Conservation (phyloP, 805 yeast species). For the Candida fluviatilis region DNA sequence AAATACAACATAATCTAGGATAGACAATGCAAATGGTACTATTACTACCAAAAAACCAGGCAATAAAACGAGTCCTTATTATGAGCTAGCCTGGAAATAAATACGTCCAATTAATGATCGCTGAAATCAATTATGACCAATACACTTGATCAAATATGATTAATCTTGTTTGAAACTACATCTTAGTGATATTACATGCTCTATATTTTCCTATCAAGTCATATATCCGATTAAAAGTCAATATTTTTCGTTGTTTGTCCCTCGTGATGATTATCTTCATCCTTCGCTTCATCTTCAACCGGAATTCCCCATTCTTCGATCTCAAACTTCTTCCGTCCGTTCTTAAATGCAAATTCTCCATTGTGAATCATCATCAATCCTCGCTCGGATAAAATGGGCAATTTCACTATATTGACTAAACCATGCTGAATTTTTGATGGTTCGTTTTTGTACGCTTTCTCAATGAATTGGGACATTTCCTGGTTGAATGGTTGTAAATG, state of each 20-base stretch:
- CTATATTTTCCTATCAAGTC: background rate
- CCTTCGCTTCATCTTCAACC: constrained; percentile 71
- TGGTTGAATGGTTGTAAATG: constrained; percentile 81
- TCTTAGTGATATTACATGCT: background rate
- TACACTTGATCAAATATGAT: background rate
- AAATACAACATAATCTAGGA: background rate
- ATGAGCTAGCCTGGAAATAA: too few relatives aligned
- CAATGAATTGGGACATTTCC: constrained; percentile 61
- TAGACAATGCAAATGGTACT: background rate
- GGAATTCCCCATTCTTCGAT: constrained; percentile 97
- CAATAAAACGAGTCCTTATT: too few relatives aligned
- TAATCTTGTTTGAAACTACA: background rate
- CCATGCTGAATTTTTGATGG: constrained; percentile 85
- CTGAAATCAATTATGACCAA: too few relatives aligned
- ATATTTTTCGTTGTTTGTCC: constrained; percentile 30
- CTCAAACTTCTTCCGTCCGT: constrained; percentile 78
- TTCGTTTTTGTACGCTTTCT: constrained; percentile 63
- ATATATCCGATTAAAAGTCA: constrained; percentile 22
- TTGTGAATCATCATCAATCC: constrained; percentile 76
- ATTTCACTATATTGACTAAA: constrained; percentile 65
- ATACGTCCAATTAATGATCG: too few relatives aligned
- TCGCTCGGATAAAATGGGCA: constrained; percentile 67
- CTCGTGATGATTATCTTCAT: constrained; percentile 16
- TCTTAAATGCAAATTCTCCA: constrained; percentile 82
- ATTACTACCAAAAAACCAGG: too few relatives aligned